Evolutionary conservation across 106 monocot species (phyloP).

Genomic region (Dendrobium officinale): DNA sequence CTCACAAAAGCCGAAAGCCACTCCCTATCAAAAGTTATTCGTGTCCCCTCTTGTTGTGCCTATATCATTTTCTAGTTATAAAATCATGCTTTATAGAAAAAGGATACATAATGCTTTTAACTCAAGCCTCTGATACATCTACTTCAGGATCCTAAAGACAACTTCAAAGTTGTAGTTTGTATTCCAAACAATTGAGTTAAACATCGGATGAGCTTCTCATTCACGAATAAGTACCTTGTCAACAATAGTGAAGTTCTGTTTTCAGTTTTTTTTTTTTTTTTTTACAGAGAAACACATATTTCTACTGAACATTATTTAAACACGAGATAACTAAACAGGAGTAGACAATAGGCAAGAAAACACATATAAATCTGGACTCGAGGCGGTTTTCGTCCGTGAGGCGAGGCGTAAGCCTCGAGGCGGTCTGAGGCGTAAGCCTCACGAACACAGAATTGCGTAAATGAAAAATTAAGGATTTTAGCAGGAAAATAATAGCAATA

Average conservation of each 20-base stretch:
- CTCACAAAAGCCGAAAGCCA: too few species aligned
- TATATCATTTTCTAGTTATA: background rate
- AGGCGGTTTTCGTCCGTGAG: too few species aligned
- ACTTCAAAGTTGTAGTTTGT: background rate
- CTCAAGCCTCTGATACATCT: background rate
- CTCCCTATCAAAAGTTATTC: background rate
- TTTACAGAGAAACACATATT: background rate
- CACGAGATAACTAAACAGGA: background rate
- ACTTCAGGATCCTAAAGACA: background rate
- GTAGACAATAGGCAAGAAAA: too few species aligned
- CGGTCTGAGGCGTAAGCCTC: too few species aligned
- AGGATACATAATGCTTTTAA: background rate
- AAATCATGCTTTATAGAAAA: too few species aligned
- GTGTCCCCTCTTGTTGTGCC: background rate
- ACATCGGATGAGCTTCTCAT: background rate
- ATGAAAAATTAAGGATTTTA: too few species aligned
- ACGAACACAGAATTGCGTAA: too few species aligned
- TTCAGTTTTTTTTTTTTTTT: background rate
- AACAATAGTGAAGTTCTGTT: background rate
- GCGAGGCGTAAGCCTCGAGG: too few species aligned
- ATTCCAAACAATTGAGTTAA: background rate
- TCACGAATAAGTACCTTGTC: background rate
- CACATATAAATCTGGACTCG: too few species aligned
- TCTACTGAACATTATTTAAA: background rate
- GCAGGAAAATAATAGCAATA: too few species aligned